A percentile compares a stretch with the other conserved stretches of the same genome.
Conservation (phyloP, 805 yeast species). For the Suhomyces faveliae region DNA sequence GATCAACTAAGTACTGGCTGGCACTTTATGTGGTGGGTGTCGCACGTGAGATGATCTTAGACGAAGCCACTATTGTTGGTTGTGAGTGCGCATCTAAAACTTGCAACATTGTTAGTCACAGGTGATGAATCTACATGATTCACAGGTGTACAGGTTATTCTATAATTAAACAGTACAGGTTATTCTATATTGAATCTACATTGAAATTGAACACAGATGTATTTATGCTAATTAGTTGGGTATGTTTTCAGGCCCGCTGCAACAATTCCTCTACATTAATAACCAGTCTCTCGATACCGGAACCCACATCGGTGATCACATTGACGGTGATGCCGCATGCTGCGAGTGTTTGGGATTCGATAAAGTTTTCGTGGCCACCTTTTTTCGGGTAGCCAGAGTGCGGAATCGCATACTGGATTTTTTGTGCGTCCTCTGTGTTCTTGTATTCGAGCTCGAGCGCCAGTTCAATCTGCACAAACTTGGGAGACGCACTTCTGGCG, state of each 20-base stretch:
- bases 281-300: conserved; percentile 4
- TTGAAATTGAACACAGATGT: no score
- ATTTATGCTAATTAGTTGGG: not conserved
- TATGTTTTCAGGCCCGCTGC: conserved; percentile 1
- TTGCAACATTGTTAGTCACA: no score
- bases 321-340: conserved; percentile 4
- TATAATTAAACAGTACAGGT: no score
- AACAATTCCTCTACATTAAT: conserved; percentile 4
- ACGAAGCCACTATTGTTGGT: no score
- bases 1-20: not conserved
- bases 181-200: no score
- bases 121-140: no score
- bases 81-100: no score
- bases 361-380: not conserved
- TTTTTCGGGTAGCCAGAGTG: not conserved
- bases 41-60: not conserved
- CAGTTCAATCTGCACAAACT: conserved; percentile 2
- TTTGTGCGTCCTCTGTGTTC: not conserved
- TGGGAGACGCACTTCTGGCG: not conserved
- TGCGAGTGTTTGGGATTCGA: not conserved
- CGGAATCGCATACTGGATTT: not conserved
- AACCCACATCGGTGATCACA: conserved; percentile 3
- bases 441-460: not conserved
- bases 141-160: no score
- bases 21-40: no score